Percentiles rank a stretch among this genome's conserved stretches.
Conservation (phyloP, 1,284 basidiomycete genomes). For the Schizophyllum commune region DNA sequence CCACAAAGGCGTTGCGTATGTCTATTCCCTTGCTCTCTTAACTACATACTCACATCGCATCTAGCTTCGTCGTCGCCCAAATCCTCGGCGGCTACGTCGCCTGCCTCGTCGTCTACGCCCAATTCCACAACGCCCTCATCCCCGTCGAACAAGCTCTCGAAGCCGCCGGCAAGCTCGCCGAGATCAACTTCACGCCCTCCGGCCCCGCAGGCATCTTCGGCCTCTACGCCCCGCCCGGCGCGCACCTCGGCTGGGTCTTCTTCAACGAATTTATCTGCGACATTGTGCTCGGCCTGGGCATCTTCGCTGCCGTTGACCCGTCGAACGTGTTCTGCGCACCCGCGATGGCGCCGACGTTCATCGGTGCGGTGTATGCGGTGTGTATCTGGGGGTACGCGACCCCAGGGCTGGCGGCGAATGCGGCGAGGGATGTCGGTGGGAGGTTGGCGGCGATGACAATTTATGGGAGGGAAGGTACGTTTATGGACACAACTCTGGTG, state of each 20-base stretch:
- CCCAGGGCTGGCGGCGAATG: conserved; percentile 49
- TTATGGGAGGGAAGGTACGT: conserved; percentile 40
- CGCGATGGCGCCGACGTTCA: conserved; percentile 38
- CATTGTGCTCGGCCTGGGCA: conserved; percentile 51
- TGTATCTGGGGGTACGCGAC: conserved; percentile 52
- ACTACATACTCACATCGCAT: conserved; percentile 1
- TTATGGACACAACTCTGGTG: not conserved
- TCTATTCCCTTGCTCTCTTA: not conserved
- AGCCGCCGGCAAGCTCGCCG: conserved; percentile 31
- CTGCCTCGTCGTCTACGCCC: conserved; percentile 48
- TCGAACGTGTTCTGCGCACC: conserved; percentile 56
- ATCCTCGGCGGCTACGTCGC: conserved; percentile 58
- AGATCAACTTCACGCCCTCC: conserved; percentile 45
- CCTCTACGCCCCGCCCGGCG: conserved; percentile 40
- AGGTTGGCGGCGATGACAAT: conserved; percentile 50
- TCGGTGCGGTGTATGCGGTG: conserved; percentile 49
- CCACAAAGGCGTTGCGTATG: conserved; percentile 42
- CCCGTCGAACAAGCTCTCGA: conserved; percentile 36
- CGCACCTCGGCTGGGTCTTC: conserved; percentile 45
- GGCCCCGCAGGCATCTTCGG: conserved; percentile 60
- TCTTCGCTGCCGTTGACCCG: conserved; percentile 54
- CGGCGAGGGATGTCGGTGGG: conserved; percentile 61
- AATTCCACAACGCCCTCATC: conserved; percentile 48
- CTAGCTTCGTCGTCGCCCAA: conserved; percentile 57
- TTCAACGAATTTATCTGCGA: conserved; percentile 69